Base-by-base conservation (phyloP, 148 eudicot genomes). In the Chenopodium berlandieri region DNA sequence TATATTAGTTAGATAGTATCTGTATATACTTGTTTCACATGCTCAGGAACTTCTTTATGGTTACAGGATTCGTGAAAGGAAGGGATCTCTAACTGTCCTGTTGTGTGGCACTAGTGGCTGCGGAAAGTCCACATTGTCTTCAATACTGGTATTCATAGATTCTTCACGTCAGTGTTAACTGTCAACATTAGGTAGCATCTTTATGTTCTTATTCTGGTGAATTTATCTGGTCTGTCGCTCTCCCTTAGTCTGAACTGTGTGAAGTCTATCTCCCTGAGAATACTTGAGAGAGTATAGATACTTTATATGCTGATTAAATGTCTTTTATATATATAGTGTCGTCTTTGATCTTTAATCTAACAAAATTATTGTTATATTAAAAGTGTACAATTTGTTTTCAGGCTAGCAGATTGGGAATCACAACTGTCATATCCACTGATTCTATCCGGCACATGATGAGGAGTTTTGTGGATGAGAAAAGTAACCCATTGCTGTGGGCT, bases 391-490 rank as follows among this genome's bases (percentile, higher is more conserved):
- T 44, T 64, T 48, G 47, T 54, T 64, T 79, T 87, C 90, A 95
- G 99, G 99, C 92, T 64, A 91, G 97, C 88, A 92, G 94, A 86
- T 83, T 95, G 84, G 99, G 99, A 48, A 88, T 95, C 73, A 95
- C 99, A 60, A 95, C 99, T 34, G 99, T 95, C 77, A 80, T 95
- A 84, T 95, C 99, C 47, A 95, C 99, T 37, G 99, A 95, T 82
- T 95, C 99, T 19, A 92, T 95, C 79, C 90, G 99, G 71, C 99
- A 95, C 83, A 95, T 95, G 99, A 95, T 95, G 99, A 86, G 99
- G 77, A 93, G 99, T 82, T 95, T 93, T 84, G 97, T 89, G 47
- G 99, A 93, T 82, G 99, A 95, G 83, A 90, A 92, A 81, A 89
- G 91, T 81, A 93, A 92, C 52, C 99, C 99, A 8, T 81, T 95